phyloP scores from a whole-genome alignment of 345 rosid species.

The Salix viminalis region DNA sequence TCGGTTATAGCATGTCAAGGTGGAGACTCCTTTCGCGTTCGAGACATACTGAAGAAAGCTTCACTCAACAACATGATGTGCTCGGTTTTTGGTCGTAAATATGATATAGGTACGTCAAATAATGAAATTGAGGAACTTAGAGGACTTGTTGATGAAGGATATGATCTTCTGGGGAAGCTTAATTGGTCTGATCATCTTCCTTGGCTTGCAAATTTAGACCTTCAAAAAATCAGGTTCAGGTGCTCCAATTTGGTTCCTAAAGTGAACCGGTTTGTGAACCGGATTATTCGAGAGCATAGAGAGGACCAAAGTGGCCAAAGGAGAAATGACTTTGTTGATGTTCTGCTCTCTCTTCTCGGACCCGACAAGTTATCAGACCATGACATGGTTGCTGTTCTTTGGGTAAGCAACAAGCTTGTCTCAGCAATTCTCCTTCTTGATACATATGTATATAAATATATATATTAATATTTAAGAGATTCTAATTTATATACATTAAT shows the following conservation, averaged over 20 bases:
- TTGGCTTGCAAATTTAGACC: conserved; percentile 41
- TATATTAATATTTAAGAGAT: too few relatives aligned
- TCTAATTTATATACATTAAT: neutral
- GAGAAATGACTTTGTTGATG: conserved; percentile 41
- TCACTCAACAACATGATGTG: conserved; percentile 57
- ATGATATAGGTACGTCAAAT: conserved; percentile 14
- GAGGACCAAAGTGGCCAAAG: neutral
- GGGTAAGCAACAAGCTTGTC: conserved; percentile 30
- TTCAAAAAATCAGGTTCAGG: conserved; percentile 39
- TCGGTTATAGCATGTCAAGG: conserved; percentile 12
- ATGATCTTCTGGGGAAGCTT: conserved; percentile 40
- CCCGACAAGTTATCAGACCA: conserved; percentile 31
- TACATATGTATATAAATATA: neutral
- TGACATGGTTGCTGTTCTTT: conserved; percentile 48
- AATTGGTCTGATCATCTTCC: conserved; percentile 59
- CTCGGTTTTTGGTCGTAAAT: conserved; percentile 44
- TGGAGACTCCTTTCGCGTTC: conserved; percentile 14
- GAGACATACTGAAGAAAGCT: conserved; percentile 38
- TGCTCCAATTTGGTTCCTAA: conserved; percentile 40
- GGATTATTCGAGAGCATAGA: conserved; percentile 38
- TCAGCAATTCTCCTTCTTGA: too few relatives aligned
- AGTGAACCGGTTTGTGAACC: conserved; percentile 45
- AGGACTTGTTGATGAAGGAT: conserved; percentile 49
- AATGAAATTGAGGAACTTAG: conserved; percentile 29
- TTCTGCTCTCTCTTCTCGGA: conserved; percentile 36